Evolutionary conservation across 139 green algal species (phyloP).

Genomic region (Chlorella sp.): DNA sequence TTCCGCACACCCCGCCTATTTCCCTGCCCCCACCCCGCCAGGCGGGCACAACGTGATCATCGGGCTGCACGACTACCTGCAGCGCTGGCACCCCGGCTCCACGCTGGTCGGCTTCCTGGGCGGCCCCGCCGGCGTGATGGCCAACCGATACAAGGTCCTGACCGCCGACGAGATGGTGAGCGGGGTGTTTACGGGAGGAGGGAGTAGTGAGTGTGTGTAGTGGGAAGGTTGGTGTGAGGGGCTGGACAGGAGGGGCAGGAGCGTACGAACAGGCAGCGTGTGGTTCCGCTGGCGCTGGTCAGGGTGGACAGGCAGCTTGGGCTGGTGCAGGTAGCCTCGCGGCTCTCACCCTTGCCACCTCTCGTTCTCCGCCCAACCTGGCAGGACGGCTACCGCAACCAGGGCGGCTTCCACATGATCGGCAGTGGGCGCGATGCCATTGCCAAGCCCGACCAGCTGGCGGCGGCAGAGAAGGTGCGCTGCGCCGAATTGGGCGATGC

Average conservation of each 20-base stretch:
- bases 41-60: constrained; percentile 76
- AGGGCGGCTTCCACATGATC: constrained; percentile 77
- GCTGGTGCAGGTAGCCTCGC: too few species aligned
- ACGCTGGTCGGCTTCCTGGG: constrained; percentile 54
- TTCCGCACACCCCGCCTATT: neutral
- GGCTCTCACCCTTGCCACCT: neutral
- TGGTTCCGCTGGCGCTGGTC: neutral
- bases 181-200: neutral
- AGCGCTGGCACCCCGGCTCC: constrained; percentile 36
- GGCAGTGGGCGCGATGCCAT: constrained; percentile 67
- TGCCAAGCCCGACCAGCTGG: constrained; percentile 60
- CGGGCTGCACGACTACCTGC: constrained; percentile 65
- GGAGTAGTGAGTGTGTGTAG: neutral
- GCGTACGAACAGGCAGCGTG: neutral
- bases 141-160: constrained; percentile 32
- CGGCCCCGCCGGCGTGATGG: constrained; percentile 44
- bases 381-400: constrained; percentile 33
- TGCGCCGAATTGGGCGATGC: too few species aligned
- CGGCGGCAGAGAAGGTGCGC: constrained; percentile 28
- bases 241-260: neutral
- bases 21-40: neutral
- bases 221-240: neutral
- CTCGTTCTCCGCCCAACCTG: too few species aligned
- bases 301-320: neutral
- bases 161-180: constrained; percentile 33